phyloP scores from a whole-genome alignment of 306 rosid genomes.

The Vicia faba region DNA sequence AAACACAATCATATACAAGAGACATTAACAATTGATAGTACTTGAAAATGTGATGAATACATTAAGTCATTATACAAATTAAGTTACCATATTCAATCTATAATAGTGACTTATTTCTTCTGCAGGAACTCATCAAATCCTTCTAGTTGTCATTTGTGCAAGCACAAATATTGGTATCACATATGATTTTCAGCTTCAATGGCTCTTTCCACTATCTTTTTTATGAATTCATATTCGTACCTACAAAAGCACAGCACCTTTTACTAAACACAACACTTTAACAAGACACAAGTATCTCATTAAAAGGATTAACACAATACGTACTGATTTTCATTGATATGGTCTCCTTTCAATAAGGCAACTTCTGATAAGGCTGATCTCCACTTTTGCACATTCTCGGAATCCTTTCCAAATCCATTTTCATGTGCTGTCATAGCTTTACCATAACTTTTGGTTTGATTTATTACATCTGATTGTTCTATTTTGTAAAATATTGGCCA shows the following conservation, averaged over 20 bases:
- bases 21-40: too few species aligned
- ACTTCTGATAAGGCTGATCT: constrained; percentile 7
- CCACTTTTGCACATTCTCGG: constrained; percentile 13
- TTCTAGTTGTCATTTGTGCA: neutral
- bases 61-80: too few species aligned
- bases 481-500: constrained; percentile 4
- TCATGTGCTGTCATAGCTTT: neutral
- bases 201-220: constrained; percentile 3
- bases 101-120: too few species aligned
- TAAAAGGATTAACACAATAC: too few species aligned
- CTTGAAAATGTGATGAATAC: too few species aligned
- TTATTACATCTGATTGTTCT: neutral
- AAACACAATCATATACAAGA: too few species aligned
- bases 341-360: too few species aligned
- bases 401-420: neutral
- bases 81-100: too few species aligned
- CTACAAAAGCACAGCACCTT: constrained; percentile 15
- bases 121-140: neutral
- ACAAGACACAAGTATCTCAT: neutral
- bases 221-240: constrained; percentile 14
- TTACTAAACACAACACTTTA: neutral
- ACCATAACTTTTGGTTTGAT: neutral
- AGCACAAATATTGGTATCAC: neutral
- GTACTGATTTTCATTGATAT: too few species aligned
- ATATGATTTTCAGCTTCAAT: neutral